Evolutionary conservation across 2,329 filamentous ascomycete species (phyloP).

Genomic region (Chrysoporthe cubensis): DNA sequence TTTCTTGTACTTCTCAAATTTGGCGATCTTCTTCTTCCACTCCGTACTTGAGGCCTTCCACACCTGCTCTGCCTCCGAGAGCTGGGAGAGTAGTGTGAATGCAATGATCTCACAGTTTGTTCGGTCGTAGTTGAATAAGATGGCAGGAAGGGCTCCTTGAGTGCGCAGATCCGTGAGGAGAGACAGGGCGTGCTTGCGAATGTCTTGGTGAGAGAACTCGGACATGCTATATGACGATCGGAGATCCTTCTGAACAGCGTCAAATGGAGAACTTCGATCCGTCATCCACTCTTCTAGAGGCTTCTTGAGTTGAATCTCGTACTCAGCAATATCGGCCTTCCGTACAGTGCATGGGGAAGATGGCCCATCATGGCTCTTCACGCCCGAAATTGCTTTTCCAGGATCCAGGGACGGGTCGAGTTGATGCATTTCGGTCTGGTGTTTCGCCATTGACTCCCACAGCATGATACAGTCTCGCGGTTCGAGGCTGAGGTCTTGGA

Average conservation of each 20-base stretch:
- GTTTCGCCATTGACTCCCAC: slow-evolving; percentile 66
- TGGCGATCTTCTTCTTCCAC: slow-evolving; percentile 64
- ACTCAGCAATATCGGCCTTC: slow-evolving; percentile 68
- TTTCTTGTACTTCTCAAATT: slow-evolving; percentile 45
- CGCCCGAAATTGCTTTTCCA: slow-evolving; percentile 47
- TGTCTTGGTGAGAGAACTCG: slow-evolving; percentile 10
- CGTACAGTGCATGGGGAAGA: slow-evolving; percentile 49
- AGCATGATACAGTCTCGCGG: slow-evolving; percentile 70
- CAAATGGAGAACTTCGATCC: slow-evolving; percentile 49
- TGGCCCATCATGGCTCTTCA: neutral
- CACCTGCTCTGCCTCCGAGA: slow-evolving; percentile 56
- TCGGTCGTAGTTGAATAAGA: slow-evolving; percentile 79
- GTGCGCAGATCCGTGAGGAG: slow-evolving; percentile 34
- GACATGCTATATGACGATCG: slow-evolving; percentile 17
- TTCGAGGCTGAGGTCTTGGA: slow-evolving; percentile 71
- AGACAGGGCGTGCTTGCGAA: slow-evolving; percentile 19
- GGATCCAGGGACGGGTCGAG: slow-evolving; percentile 57
- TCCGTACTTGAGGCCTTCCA: slow-evolving; percentile 61
- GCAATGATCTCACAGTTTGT: slow-evolving; percentile 65
- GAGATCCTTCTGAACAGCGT: slow-evolving; percentile 51
- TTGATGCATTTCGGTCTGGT: slow-evolving; percentile 54
- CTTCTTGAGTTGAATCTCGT: slow-evolving; percentile 65
- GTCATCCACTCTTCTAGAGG: slow-evolving; percentile 64
- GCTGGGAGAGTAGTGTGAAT: slow-evolving; percentile 51
- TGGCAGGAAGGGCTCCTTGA: slow-evolving; percentile 69